Evolutionary conservation across 768 basidiomycete species (phyloP), one percentile per base, ranked within the genome.

Genomic region (Boletellus ananas): DNA sequence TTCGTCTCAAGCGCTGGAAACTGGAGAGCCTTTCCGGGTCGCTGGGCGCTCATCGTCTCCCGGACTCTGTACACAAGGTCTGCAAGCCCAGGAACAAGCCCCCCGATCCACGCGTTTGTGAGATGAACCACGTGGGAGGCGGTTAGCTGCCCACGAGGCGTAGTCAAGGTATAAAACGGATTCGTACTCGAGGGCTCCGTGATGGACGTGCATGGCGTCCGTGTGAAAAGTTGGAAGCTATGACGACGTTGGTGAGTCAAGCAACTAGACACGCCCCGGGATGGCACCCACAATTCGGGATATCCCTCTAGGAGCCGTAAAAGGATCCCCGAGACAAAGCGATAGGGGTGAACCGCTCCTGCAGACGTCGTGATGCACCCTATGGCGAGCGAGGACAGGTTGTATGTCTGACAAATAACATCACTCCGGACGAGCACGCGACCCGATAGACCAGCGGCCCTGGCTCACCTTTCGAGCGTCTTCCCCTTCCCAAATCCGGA

Each of bases 301-400:
- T 83, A 74, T n/a, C 70, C 68, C 11, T 68, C 52, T 6, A 86
- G 65, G 2, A 86, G 75, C 38, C 78, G 78, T 13, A 69, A 54
- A 18, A 87, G 66, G 21, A 87, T 72, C 2, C 75, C 74, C 1
- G 84, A 85, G 12, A 87, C 79, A 27, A 85, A 72, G 17, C 83
- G 79, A 62, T 89, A 89, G 0, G 86, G 83, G 51, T 88, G 84
- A 25, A 84, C 66, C 0, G 86, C 81, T 1, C 83, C 85, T 2
- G 79, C 86, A 0, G 65, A 65, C 21, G 76, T 79, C 12, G 70
- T 61, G 37, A 87, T 72, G 50, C 76, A 78, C 0, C 84, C 86
- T 1, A 72, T 61, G 2, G 71, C 72, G 0, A 70, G 58, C 4
- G 66, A 60, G 0, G 79, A 72, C 5, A 87, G 65, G 57, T 76